Conservation (phyloP, 1,284 basidiomycete genomes). For the Puccinia coronata region DNA sequence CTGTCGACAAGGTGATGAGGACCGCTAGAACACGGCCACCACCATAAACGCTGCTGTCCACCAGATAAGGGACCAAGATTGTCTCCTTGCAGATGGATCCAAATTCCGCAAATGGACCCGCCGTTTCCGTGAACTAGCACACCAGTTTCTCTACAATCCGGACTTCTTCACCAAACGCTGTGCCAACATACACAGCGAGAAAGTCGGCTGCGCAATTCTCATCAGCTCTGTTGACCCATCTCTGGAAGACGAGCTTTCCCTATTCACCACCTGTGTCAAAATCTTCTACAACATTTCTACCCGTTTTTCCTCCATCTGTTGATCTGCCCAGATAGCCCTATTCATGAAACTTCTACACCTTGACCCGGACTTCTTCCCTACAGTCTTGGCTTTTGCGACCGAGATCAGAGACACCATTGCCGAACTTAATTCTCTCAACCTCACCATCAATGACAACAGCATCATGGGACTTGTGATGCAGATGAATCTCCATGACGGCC, state of each 20-base stretch:
- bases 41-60: background rate
- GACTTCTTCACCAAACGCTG: too few relatives aligned
- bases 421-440: background rate
- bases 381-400: background rate
- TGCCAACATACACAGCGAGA: background rate
- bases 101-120: too few relatives aligned
- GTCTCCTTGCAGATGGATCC: background rate
- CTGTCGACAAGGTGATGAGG: background rate
- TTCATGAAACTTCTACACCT: background rate
- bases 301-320: background rate
- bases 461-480: background rate
- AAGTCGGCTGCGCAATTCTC: background rate
- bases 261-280: background rate
- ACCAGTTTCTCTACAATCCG: background rate
- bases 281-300: background rate
- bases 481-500: too few relatives aligned
- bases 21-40: background rate
- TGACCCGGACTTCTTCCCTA: background rate
- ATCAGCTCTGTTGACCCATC: background rate
- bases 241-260: background rate
- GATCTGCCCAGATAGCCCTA: background rate
- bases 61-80: background rate
- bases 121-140: background rate
- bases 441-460: background rate
- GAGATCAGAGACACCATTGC: background rate